A percentile compares a stretch with the other conserved stretches of the same genome.
These are phyloP conservation scores for Vaccinium corymbosum DNA, from an alignment of 148 eudicot species.

Conservation along the genomic window DNA sequence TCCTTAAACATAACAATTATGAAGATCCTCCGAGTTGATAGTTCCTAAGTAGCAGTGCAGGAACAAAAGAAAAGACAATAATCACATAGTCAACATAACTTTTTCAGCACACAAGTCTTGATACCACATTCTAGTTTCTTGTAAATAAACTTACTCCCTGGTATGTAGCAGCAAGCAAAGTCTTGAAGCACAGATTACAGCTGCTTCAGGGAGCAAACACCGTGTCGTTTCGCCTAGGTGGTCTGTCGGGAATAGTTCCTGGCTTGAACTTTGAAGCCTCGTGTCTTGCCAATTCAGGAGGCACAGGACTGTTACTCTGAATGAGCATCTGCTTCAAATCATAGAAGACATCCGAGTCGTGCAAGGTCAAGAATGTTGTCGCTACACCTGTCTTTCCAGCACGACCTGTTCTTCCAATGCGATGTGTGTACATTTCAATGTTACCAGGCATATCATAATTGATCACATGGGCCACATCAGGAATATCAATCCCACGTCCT, in stretches of 20 bases:
- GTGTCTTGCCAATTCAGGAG: slow-evolving; percentile 79
- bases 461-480: slow-evolving; percentile 46
- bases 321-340: slow-evolving; percentile 77
- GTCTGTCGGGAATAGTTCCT: slow-evolving; percentile 35
- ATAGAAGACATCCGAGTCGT: slow-evolving; percentile 69
- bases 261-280: slow-evolving; percentile 57
- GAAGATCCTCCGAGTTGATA: slow-evolving; percentile 13
- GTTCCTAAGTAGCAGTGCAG: not conserved
- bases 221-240: slow-evolving; percentile 31
- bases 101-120: not conserved
- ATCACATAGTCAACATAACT: not conserved
- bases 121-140: slow-evolving; percentile 1
- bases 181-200: not conserved
- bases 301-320: slow-evolving; percentile 77
- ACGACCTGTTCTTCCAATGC: slow-evolving; percentile 50
- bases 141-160: slow-evolving; percentile 6
- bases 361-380: slow-evolving; percentile 72
- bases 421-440: slow-evolving; percentile 61
- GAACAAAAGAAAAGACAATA: not conserved
- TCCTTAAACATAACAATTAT: not conserved
- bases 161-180: not conserved
- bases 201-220: slow-evolving; percentile 21
- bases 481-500: slow-evolving; percentile 47
- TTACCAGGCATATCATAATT: slow-evolving; percentile 59
- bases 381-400: slow-evolving; percentile 62